Evolutionary conservation across 2,329 filamentous ascomycete genomes (phyloP), one percentile per base, ranked within the genome.

Genomic region (Karstenula rhodostoma): DNA sequence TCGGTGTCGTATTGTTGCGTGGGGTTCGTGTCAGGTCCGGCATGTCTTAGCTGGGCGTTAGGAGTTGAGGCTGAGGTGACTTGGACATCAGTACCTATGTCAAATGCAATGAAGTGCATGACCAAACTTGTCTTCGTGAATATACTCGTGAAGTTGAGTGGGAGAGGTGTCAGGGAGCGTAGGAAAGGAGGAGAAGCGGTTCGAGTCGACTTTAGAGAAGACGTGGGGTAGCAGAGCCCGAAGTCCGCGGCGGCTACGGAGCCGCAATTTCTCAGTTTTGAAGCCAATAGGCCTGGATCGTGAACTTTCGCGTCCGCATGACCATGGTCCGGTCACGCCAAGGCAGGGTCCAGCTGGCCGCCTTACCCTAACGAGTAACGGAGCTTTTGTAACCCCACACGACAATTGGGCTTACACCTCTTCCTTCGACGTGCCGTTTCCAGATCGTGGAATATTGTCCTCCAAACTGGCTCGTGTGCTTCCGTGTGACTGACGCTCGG

Each of bases 271-370:
- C 33, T 53, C 49, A 37, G 44, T 25, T 52, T 60, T 59, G 65
- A 67, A 68, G 67, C 65, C 63, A 60, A 61, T 62, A 46, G 64
- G 65, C 63, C 67, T 74, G 70, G 69, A 72, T 73, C 68, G 69
- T 72, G 68, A 67, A 56, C 47, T 69, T 49, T 58, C 33, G 40
- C 44, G 60, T 56, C 68, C 74, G 71, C 70, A 64, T 73, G 72
- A 73, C 65, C 55, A 51, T 25, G 23, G 13, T 56, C 43, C 56
- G 37, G 57, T 42, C 27, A 9, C 23, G 27, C 27, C 25, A 54
- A 37, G 40, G 12, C 47, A 44, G 56, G 50, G 37, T 47, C 29
- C 47, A 32, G 62, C 61, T 63, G 61, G 74, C 71, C 69, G 72
- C 73, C 68, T 72, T 50, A 49, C 68, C 65, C 27, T 51, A 59